Percentiles rank a stretch among this genome's conserved stretches.
These are phyloP conservation scores for Ganoderma multipileum DNA, from an alignment of 1,284 basidiomycete genomes.

Conservation along the genomic window DNA sequence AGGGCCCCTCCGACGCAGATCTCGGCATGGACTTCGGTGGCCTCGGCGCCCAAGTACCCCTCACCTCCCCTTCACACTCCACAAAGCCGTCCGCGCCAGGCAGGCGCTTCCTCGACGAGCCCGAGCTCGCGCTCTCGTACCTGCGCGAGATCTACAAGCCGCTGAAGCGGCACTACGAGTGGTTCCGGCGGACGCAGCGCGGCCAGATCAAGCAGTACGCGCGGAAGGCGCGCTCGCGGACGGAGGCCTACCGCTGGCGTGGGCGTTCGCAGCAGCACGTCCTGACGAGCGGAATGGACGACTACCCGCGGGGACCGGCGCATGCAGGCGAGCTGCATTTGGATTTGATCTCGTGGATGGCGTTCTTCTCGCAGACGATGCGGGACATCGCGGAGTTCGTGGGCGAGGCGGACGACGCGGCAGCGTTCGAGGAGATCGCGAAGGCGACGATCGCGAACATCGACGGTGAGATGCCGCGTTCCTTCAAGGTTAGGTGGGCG, in stretches of 20 bases:
- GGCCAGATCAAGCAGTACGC: conserved; percentile 93
- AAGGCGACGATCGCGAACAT: conserved; percentile 85
- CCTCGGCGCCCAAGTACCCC: conserved; percentile 52
- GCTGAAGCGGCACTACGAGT: conserved; percentile 90
- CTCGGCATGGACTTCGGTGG: conserved; percentile 69
- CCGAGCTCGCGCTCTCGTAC: conserved; percentile 69
- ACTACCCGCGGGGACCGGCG: conserved; percentile 89
- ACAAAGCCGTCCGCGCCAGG: conserved; percentile 36
- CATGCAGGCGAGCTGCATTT: conserved; percentile 92
- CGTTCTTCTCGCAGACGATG: conserved; percentile 92
- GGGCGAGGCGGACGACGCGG: conserved; percentile 82
- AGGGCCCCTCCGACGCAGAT: conserved; percentile 60
- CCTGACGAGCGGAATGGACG: conserved; percentile 93
- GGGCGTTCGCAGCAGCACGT: conserved; percentile 90
- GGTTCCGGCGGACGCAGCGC: conserved; percentile 93
- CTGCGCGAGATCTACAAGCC: conserved; percentile 84
- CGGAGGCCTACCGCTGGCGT: conserved; percentile 93
- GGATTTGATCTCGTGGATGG: conserved; percentile 96
- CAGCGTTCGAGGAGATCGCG: conserved; percentile 80
- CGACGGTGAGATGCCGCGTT: conserved; percentile 62
- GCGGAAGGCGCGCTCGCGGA: conserved; percentile 80
- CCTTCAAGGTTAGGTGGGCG: not conserved
- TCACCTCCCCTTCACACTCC: conserved; percentile 38
- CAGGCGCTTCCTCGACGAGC: conserved; percentile 61
- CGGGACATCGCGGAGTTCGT: conserved; percentile 83